Evolutionary conservation across 257 asterid species (phyloP).

Genomic region (Nicotiana tomentosiformis): DNA sequence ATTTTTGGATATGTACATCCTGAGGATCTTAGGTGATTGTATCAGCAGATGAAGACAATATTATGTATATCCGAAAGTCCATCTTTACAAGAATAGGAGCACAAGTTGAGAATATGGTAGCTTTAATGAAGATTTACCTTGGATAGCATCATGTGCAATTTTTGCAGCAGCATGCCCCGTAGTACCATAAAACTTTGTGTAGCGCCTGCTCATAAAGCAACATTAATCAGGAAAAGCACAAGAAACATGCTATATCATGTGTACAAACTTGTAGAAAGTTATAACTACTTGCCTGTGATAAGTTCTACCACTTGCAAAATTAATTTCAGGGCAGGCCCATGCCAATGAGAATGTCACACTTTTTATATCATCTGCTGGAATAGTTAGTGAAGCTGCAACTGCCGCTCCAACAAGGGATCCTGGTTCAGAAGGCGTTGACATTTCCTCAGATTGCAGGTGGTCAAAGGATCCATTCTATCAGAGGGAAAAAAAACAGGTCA

Average conservation of each 20-base stretch:
- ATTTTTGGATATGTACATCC: background rate
- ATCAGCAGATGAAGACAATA: background rate
- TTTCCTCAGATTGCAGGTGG: conserved; percentile 58
- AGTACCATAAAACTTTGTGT: conserved; percentile 71
- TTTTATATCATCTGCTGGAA: conserved; percentile 56
- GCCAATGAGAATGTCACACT: conserved; percentile 75
- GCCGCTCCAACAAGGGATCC: conserved; percentile 87
- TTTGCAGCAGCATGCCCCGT: conserved; percentile 59
- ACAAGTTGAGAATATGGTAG: background rate
- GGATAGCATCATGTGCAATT: conserved; percentile 79
- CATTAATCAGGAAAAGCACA: conserved; percentile 16
- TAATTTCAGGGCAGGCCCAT: conserved; percentile 92
- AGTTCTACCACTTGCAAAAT: conserved; percentile 74
- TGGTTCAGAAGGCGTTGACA: conserved; percentile 70
- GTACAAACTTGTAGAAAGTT: conserved; percentile 5
- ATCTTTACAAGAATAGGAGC: background rate
- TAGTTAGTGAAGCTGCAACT: conserved; percentile 71
- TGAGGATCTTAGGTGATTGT: conserved; percentile 3
- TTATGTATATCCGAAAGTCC: background rate
- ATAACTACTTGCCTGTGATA: conserved; percentile 63
- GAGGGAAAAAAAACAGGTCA: conserved; percentile 19
- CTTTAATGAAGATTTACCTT: conserved; percentile 44
- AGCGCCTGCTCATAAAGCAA: conserved; percentile 59
- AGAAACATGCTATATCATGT: background rate
- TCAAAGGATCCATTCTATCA: conserved; percentile 86